Evolutionary conservation across 1,284 basidiomycete species (phyloP).

Genomic region (Megacollybia platyphylla): DNA sequence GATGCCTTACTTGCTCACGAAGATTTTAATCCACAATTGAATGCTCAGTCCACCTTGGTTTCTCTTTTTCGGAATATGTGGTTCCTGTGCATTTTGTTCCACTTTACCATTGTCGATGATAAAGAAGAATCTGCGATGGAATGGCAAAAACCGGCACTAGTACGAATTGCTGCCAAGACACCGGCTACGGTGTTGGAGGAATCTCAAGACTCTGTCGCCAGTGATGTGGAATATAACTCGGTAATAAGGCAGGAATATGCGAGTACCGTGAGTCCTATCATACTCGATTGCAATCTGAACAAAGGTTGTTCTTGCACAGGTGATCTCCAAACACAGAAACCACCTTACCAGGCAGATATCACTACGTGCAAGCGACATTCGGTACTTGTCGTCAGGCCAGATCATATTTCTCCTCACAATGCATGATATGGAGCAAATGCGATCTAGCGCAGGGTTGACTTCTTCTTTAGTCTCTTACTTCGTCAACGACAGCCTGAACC

Average conservation of each 20-base stretch:
- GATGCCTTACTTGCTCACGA: constrained; percentile 77
- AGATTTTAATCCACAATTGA: constrained; percentile 55
- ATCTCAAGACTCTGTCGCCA: constrained; percentile 75
- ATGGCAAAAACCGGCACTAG: constrained; percentile 68
- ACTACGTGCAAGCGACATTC: constrained; percentile 60
- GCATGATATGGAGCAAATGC: constrained; percentile 83
- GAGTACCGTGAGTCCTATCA: constrained; percentile 41
- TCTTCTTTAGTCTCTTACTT: constrained; percentile 86
- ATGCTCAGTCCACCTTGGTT: constrained; percentile 54
- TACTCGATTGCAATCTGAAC: background rate
- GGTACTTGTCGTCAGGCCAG: constrained; percentile 71
- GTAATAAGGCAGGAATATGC: constrained; percentile 85
- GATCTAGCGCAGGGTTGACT: constrained; percentile 69
- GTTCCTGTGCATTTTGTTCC: constrained; percentile 85
- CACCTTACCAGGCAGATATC: constrained; percentile 59
- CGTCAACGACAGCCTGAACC: constrained; percentile 78
- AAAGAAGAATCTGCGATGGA: constrained; percentile 51
- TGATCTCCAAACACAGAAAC: constrained; percentile 55
- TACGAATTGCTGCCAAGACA: constrained; percentile 79
- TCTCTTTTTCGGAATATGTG: constrained; percentile 88
- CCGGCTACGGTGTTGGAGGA: constrained; percentile 79
- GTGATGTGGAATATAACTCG: constrained; percentile 89
- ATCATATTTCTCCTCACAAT: constrained; percentile 82
- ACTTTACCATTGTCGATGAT: constrained; percentile 44
- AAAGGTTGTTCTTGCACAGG: constrained; percentile 24